Conservation (phyloP, 2,329 filamentous ascomycete genomes). For the Cryphonectria naterciae region DNA sequence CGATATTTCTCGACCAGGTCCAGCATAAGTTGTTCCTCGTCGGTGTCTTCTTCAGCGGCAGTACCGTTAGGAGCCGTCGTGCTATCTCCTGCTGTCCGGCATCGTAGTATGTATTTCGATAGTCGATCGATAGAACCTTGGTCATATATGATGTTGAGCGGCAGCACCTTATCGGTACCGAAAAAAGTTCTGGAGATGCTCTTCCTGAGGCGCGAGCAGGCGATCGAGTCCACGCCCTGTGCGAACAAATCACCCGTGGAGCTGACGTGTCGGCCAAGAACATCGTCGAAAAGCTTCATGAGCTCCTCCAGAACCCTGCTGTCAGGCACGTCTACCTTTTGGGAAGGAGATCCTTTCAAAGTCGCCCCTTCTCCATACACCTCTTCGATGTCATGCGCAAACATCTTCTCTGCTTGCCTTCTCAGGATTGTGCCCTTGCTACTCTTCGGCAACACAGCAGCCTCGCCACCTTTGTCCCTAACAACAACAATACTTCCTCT, state of each 20-base stretch:
- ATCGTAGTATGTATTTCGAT: slow-evolving; percentile 32
- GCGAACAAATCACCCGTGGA: slow-evolving; percentile 57
- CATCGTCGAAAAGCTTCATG: slow-evolving; percentile 37
- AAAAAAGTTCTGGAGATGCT: slow-evolving; percentile 37
- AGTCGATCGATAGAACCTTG: slow-evolving; percentile 53
- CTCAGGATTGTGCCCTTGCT: slow-evolving; percentile 66
- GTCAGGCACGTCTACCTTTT: slow-evolving; percentile 34
- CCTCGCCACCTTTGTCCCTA: slow-evolving; percentile 33
- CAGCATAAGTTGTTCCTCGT: slow-evolving; percentile 34
- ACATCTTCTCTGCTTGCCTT: slow-evolving; percentile 53
- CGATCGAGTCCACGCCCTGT: slow-evolving; percentile 64
- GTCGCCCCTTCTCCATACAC: slow-evolving; percentile 44
- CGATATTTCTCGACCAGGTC: slow-evolving; percentile 37
- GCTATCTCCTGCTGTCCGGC: slow-evolving; percentile 12
- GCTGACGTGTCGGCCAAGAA: slow-evolving; percentile 37
- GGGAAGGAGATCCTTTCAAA: not conserved
- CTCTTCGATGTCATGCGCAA: slow-evolving; percentile 48
- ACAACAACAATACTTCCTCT: slow-evolving; percentile 55
- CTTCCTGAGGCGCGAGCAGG: slow-evolving; percentile 56
- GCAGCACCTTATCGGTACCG: slow-evolving; percentile 38
- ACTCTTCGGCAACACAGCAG: slow-evolving; percentile 56
- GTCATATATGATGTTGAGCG: slow-evolving; percentile 64
- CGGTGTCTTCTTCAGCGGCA: not conserved
- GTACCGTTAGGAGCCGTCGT: slow-evolving; percentile 4
- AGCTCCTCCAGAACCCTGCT: slow-evolving; percentile 43